These are phyloP conservation scores for Aspergillus aculeatus DNA, from an alignment of 2,329 filamentous ascomycete species.

Conservation along the genomic window DNA sequence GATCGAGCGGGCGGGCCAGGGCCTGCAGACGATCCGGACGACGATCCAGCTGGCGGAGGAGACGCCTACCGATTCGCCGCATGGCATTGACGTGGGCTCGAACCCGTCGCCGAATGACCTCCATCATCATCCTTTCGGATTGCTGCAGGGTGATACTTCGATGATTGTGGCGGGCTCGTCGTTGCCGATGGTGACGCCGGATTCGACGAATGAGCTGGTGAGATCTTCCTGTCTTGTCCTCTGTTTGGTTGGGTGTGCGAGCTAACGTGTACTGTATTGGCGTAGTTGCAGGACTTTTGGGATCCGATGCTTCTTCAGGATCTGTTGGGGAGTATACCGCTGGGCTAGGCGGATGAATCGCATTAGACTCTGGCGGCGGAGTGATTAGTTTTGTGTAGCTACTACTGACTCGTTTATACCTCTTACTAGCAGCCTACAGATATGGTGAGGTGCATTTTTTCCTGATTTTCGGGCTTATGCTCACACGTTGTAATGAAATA, in stretches of 20 bases:
- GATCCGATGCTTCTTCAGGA: constrained; percentile 5
- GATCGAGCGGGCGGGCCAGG: constrained; percentile 1
- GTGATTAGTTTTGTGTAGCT: neutral
- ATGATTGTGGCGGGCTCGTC: neutral
- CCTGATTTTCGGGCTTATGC: too few relatives aligned
- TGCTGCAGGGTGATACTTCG: neutral
- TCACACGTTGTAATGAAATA: too few relatives aligned
- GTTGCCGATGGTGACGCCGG: neutral
- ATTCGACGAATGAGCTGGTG: constrained; percentile 3
- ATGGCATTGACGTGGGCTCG: neutral
- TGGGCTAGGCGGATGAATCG: neutral
- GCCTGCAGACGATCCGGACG: neutral
- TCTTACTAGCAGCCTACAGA: too few relatives aligned
- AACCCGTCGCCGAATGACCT: constrained; percentile 1
- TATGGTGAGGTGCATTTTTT: too few relatives aligned
- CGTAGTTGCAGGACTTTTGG: constrained; percentile 3
- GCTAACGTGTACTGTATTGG: neutral
- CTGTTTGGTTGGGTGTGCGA: neutral
- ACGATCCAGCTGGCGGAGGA: constrained; percentile 1
- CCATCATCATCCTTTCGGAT: too few relatives aligned
- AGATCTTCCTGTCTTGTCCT: neutral
- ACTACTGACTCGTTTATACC: neutral
- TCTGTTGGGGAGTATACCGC: neutral
- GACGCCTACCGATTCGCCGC: neutral
- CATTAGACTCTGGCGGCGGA: too few relatives aligned